phyloP scores from a whole-genome alignment of 495 filamentous ascomycete genomes.

The Aspergillus homomorphus region DNA sequence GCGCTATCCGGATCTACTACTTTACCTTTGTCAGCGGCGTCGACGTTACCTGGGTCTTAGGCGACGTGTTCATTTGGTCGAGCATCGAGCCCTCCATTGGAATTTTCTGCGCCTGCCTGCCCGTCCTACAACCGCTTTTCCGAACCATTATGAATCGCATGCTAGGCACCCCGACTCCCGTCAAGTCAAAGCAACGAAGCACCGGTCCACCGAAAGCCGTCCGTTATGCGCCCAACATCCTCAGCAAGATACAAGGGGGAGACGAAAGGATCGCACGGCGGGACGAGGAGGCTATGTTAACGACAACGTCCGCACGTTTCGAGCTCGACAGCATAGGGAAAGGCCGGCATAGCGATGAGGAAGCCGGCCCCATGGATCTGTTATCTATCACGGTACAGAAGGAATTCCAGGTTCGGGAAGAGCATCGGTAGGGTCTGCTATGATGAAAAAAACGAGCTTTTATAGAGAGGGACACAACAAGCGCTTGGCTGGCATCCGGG shows the following conservation, averaged over 20 bases:
- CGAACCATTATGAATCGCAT: conserved; percentile 8
- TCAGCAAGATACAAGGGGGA: neutral
- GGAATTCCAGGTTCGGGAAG: conserved; percentile 1
- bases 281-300: neutral
- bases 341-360: neutral
- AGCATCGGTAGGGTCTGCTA: neutral
- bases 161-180: neutral
- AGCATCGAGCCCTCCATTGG: conserved; percentile 43
- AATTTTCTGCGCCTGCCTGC: conserved; percentile 43
- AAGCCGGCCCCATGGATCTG: neutral
- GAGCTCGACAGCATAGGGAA: neutral
- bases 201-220: neutral
- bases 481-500: neutral
- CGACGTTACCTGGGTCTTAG: conserved; percentile 29
- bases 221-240: neutral
- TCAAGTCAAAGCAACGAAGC: neutral
- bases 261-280: neutral
- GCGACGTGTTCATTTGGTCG: conserved; percentile 42
- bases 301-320: neutral
- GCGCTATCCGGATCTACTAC: conserved; percentile 17
- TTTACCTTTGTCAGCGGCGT: conserved; percentile 14
- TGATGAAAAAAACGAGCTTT: neutral
- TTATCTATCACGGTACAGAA: conserved; percentile 1
- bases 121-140: conserved; percentile 24
- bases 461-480: neutral